Percentiles rank a stretch among this genome's conserved stretches.
These are phyloP conservation scores for Sclerotinia sclerotiorum DNA, from an alignment of 2,329 filamentous ascomycete species.

Conservation along the genomic window DNA sequence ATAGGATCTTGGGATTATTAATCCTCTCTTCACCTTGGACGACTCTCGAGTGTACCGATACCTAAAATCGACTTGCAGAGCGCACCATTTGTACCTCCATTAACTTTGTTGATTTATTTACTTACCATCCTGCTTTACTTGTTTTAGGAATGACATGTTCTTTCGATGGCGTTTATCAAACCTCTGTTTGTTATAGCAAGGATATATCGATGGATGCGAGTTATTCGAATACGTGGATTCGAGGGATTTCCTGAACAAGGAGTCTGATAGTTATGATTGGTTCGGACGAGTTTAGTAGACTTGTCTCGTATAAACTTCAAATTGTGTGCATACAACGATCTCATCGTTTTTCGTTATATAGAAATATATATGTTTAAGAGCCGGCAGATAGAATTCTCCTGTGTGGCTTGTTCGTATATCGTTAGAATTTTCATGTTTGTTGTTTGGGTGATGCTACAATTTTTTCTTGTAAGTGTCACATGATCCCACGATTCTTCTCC, in stretches of 20 bases:
- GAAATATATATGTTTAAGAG: too few species aligned
- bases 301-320: background rate
- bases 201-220: background rate
- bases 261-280: background rate
- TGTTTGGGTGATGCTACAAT: too few species aligned
- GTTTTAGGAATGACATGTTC: constrained; percentile 19
- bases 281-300: background rate
- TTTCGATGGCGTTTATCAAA: constrained; percentile 23
- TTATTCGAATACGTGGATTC: background rate
- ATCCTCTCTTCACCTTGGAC: background rate
- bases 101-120: constrained; percentile 8
- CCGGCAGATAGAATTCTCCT: too few species aligned
- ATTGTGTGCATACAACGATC: background rate
- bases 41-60: background rate
- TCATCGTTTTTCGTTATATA: background rate
- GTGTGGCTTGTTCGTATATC: too few species aligned
- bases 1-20: constrained; percentile 50
- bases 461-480: too few species aligned
- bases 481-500: too few species aligned
- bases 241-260: background rate
- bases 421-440: too few species aligned
- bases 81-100: background rate
- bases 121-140: constrained; percentile 21
- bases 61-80: background rate
- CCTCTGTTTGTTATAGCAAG: background rate